phyloP scores from a whole-genome alignment of 208 protist genomes.

The Trypanosoma mega region DNA sequence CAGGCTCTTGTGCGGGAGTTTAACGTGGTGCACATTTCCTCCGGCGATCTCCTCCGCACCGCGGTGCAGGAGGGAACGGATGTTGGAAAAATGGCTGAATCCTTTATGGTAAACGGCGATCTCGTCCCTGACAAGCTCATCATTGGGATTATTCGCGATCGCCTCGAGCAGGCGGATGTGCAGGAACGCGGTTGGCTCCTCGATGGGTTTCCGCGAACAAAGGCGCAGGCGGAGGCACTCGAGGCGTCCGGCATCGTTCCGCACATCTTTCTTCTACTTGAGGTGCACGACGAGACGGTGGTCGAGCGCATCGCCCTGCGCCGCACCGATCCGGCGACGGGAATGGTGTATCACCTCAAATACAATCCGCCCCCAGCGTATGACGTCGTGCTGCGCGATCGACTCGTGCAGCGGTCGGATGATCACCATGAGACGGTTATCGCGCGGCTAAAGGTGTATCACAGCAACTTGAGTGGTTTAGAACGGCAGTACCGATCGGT shows the following conservation, averaged over 20 bases:
- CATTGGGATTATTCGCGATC: conserved; percentile 58
- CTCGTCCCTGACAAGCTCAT: conserved; percentile 82
- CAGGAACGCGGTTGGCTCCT: conserved; percentile 86
- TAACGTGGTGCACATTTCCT: conserved; percentile 79
- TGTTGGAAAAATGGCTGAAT: conserved; percentile 55
- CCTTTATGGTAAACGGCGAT: conserved; percentile 61
- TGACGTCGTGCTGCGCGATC: conserved; percentile 63
- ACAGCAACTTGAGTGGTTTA: conserved; percentile 54
- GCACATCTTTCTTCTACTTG: conserved; percentile 66
- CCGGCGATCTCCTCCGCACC: conserved; percentile 77
- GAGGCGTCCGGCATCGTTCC: conserved; percentile 65
- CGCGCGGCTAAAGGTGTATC: conserved; percentile 73
- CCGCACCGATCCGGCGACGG: conserved; percentile 84
- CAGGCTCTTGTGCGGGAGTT: conserved; percentile 39
- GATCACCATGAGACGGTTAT: conserved; percentile 72
- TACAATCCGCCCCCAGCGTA: conserved; percentile 83
- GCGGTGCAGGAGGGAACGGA: conserved; percentile 58
- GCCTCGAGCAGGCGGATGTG: conserved; percentile 68
- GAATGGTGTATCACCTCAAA: conserved; percentile 84
- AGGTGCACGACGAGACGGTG: conserved; percentile 74
- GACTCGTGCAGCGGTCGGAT: conserved; percentile 83
- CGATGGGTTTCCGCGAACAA: conserved; percentile 90
- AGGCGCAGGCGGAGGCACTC: conserved; percentile 73
- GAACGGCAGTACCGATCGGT: conserved; percentile 66
- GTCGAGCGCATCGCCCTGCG: conserved; percentile 79